Conservation (phyloP, 2,329 filamentous ascomycete species). For the Penicillium sp. region DNA sequence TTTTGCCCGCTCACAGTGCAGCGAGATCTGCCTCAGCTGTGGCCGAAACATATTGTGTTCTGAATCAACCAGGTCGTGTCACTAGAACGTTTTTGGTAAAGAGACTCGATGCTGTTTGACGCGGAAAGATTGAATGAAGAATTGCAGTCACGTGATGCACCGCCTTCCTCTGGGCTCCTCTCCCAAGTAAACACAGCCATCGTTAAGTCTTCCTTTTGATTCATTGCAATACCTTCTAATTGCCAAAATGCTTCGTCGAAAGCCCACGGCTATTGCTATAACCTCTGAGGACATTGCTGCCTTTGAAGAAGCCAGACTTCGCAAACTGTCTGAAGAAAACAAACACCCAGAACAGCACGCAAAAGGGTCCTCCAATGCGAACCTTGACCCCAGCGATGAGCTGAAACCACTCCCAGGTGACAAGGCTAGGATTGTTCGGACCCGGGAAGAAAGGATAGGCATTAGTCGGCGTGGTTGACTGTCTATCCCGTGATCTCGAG, state of each 20-base stretch:
- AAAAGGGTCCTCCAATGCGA: conserved; percentile 26
- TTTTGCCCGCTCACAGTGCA: conserved; percentile 15
- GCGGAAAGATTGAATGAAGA: conserved; percentile 9
- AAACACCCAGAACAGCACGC: conserved; percentile 22
- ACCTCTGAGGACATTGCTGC: conserved; percentile 49
- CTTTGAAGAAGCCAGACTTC: conserved; percentile 47
- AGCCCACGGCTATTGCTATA: conserved; percentile 52
- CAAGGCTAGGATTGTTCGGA: conserved; percentile 49
- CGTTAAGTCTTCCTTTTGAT: neutral
- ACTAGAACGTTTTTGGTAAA: neutral
- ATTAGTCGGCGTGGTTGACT: conserved; percentile 29
- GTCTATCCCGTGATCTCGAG: neutral
- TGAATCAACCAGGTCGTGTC: conserved; percentile 1
- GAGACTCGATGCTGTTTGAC: neutral
- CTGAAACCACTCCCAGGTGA: conserved; percentile 52
- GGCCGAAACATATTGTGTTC: conserved; percentile 31
- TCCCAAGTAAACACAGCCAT: neutral
- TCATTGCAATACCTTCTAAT: neutral
- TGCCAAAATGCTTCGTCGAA: conserved; percentile 50
- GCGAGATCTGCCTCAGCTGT: conserved; percentile 24
- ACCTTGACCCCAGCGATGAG: conserved; percentile 51
- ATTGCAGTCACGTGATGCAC: conserved; percentile 19
- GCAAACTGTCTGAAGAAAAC: conserved; percentile 31
- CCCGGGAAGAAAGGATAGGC: conserved; percentile 49
- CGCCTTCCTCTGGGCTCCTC: neutral